Base-by-base conservation (phyloP, 2,329 filamentous ascomycete species). In the Nectriaceae sp. region DNA sequence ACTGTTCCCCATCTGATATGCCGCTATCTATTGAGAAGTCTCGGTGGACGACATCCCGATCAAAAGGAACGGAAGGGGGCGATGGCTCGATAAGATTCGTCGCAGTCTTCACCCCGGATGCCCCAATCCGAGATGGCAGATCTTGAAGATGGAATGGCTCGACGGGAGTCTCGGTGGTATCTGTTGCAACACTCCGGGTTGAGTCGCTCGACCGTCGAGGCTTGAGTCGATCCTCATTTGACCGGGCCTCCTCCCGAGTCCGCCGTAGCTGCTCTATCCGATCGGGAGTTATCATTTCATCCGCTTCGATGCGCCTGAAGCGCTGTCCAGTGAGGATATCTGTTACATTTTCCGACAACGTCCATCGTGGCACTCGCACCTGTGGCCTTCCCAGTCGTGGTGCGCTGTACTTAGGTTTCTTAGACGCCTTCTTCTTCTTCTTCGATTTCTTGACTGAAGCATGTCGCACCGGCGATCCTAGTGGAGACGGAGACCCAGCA, bases 261-360 rank as follows among this genome's bases (percentile, higher is more conserved):
- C 65, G 67, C 41, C 69, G 74, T 19, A 76, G 70, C 42, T 72
- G 69, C 54, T 79, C 73, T 20, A 83, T 67, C 31, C 75, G 74
- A 26, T 74, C 71, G 16, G 79, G 75, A 11, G 80, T 78, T 11
- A 84, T 65, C 70, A 83, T 81, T 65, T 85, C 82, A 43, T 83
- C 78, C 0, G 75, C 80, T 52, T 85, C 80, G 44, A 79, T 71
- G 40, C 74, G 74, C 52, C 73, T 73, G 60, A 85, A 83, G 39
- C 79, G 70, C 37, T 77, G 78, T 16, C 76, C 75, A 36, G 70
- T 77, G 49, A 85, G 74, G 11, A 83, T 68, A 22, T 81, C 80
- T n/a, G 77, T 73, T 56, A 85, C 72, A 52, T 81, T 82, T 43
- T 80, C 78, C 0, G 79, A 72, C 22, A 84, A 62, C 13, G 75